A percentile compares a stretch with the other conserved stretches of the same genome.
Evolutionary conservation across 805 yeast genomes (phyloP).

Genomic region (Ogataea thermomethanolica): DNA sequence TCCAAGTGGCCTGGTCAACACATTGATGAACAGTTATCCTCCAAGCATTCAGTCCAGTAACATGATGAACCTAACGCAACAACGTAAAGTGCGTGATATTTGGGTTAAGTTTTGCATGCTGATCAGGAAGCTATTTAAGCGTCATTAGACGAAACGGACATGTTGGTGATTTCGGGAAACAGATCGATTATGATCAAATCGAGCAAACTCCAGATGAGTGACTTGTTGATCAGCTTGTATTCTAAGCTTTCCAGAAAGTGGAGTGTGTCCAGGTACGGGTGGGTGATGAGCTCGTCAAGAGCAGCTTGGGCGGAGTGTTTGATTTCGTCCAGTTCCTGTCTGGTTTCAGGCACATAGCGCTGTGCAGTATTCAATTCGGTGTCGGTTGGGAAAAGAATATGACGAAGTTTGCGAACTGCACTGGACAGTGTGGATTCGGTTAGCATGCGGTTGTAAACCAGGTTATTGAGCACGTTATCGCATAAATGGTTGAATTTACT

Average conservation of each 20-base stretch:
- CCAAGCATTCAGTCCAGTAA: constrained; percentile 9
- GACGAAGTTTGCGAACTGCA: constrained; percentile 20
- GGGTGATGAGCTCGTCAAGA: constrained; percentile 3
- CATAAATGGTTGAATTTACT: constrained; percentile 22
- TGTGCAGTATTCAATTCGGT: constrained; percentile 25
- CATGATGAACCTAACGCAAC: background rate
- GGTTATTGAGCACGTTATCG: constrained; percentile 26
- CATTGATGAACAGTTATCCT: constrained; percentile 7
- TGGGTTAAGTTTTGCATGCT: background rate
- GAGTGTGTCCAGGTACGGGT: constrained; percentile 15
- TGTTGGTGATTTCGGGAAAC: constrained; percentile 34
- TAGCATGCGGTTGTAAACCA: constrained; percentile 23
- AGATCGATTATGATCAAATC: constrained; percentile 40
- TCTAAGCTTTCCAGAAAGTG: constrained; percentile 34
- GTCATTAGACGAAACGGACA: background rate
- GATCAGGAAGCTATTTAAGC: background rate
- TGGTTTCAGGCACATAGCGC: constrained; percentile 30
- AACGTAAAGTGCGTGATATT: background rate
- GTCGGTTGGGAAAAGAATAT: constrained; percentile 31
- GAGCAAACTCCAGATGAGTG: constrained; percentile 38
- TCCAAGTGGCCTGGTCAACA: constrained; percentile 1
- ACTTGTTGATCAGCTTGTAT: constrained; percentile 40
- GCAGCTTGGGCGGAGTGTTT: constrained; percentile 11
- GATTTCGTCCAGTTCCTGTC: constrained; percentile 23
- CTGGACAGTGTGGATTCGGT: constrained; percentile 16